phyloP scores from a whole-genome alignment of 192 early-diverging fungal genomes.

The Linnemannia hyalina region DNA sequence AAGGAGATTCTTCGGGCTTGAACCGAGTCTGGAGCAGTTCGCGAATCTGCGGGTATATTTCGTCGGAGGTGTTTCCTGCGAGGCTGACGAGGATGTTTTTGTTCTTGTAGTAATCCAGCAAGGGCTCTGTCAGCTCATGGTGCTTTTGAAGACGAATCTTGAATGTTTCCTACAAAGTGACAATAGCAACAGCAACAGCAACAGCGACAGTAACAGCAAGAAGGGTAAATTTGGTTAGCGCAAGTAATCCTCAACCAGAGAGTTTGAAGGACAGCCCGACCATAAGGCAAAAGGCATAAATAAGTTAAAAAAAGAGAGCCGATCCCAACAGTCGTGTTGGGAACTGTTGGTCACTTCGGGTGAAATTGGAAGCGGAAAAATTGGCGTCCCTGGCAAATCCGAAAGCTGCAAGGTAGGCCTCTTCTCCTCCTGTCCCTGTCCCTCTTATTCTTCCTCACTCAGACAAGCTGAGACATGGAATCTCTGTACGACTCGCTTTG shows the following conservation, averaged over 20 bases:
- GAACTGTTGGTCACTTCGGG: background rate
- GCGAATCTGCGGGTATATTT: conserved; percentile 90
- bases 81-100: conserved; percentile 77
- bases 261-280: background rate
- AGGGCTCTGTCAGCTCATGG: conserved; percentile 80
- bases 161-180: conserved; percentile 75
- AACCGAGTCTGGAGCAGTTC: conserved; percentile 45
- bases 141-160: conserved; percentile 82
- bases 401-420: background rate
- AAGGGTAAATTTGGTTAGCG: background rate
- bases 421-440: background rate
- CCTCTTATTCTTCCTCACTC: background rate
- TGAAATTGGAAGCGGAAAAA: conserved; percentile 2
- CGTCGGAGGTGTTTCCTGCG: conserved; percentile 86
- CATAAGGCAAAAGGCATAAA: background rate
- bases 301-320: background rate
- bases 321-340: background rate
- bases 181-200: no score
- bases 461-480: background rate
- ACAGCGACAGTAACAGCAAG: background rate
- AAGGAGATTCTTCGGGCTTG: conserved; percentile 27
- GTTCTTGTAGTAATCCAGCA: conserved; percentile 86
- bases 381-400: background rate
- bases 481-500: background rate
- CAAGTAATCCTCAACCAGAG: background rate